These are phyloP conservation scores for Ustilago hordei DNA, from an alignment of 1,284 basidiomycete genomes.

Conservation along the genomic window DNA sequence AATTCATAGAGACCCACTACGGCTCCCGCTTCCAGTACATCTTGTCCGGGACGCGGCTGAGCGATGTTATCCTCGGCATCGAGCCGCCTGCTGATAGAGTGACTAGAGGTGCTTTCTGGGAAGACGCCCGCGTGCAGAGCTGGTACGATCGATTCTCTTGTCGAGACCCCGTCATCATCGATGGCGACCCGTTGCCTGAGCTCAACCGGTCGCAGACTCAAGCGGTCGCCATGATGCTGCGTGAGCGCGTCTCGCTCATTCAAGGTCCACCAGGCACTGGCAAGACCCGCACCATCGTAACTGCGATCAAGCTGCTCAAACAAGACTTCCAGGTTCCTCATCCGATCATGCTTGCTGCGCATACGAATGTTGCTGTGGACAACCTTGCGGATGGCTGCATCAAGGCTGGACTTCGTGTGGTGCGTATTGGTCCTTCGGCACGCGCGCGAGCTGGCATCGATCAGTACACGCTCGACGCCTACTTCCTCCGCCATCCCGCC, in stretches of 20 bases:
- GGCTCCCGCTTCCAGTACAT: constrained; percentile 51
- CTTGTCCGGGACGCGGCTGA: constrained; percentile 55
- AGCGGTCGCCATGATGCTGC: constrained; percentile 88
- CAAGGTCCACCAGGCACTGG: constrained; percentile 97
- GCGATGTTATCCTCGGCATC: constrained; percentile 71
- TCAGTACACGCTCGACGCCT: constrained; percentile 77
- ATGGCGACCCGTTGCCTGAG: constrained; percentile 82
- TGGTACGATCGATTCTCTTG: constrained; percentile 71
- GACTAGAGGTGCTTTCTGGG: constrained; percentile 74
- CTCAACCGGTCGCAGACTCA: constrained; percentile 83
- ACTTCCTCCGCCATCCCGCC: constrained; percentile 77
- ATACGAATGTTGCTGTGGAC: constrained; percentile 94
- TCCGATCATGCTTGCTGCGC: constrained; percentile 88
- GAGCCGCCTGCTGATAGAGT: constrained; percentile 75
- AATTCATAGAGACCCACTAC: constrained; percentile 64
- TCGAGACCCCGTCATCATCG: constrained; percentile 75
- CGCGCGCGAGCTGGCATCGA: constrained; percentile 74
- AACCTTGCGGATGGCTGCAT: constrained; percentile 81
- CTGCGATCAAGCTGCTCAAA: constrained; percentile 85
- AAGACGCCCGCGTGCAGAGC: constrained; percentile 69
- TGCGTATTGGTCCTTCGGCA: constrained; percentile 78
- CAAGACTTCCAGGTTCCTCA: constrained; percentile 84
- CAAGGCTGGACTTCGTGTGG: constrained; percentile 76
- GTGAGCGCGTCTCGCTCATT: constrained; percentile 81
- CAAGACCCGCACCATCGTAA: constrained; percentile 91